phyloP scores from a whole-genome alignment of 2,329 filamentous ascomycete species.

The Claviceps fusiformis region DNA sequence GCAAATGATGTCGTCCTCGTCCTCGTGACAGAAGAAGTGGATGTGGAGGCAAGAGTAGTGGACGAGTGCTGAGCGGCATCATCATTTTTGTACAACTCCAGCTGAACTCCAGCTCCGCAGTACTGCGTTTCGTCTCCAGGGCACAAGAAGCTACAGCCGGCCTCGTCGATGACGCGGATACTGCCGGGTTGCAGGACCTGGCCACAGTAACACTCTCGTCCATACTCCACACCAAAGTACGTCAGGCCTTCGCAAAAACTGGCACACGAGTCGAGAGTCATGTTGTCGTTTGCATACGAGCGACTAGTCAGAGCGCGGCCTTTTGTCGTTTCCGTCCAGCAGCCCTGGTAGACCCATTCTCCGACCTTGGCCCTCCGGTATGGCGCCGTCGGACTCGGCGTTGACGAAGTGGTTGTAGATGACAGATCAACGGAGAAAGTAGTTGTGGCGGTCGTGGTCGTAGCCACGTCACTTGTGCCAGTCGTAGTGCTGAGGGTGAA shows the following conservation, averaged over 20 bases:
- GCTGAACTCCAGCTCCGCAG: slow-evolving; percentile 18
- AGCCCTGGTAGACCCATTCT: slow-evolving; percentile 21
- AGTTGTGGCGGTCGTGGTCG: too few relatives aligned
- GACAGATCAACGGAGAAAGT: not conserved
- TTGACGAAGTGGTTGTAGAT: slow-evolving; percentile 8
- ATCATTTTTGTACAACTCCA: slow-evolving; percentile 22
- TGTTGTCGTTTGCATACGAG: slow-evolving; percentile 15
- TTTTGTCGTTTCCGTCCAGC: slow-evolving; percentile 21
- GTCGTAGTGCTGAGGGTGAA: not conserved
- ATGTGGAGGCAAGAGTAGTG: not conserved
- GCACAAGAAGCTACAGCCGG: slow-evolving; percentile 20
- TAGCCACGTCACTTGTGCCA: not conserved
- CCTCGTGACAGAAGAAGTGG: too few relatives aligned
- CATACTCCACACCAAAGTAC: slow-evolving; percentile 25
- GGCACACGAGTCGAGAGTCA: slow-evolving; percentile 22
- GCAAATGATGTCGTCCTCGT: not conserved
- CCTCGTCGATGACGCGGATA: slow-evolving; percentile 15
- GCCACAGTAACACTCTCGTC: slow-evolving; percentile 25
- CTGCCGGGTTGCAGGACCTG: slow-evolving; percentile 17
- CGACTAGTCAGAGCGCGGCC: slow-evolving; percentile 18
- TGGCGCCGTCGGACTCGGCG: slow-evolving; percentile 12
- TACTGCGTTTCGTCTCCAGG: slow-evolving; percentile 19
- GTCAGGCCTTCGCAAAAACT: slow-evolving; percentile 19
- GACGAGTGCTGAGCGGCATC: not conserved
- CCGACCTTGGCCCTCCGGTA: slow-evolving; percentile 14